Base-by-base conservation (phyloP, 2,329 filamentous ascomycete genomes). In the Aspergillus ochraceus region DNA sequence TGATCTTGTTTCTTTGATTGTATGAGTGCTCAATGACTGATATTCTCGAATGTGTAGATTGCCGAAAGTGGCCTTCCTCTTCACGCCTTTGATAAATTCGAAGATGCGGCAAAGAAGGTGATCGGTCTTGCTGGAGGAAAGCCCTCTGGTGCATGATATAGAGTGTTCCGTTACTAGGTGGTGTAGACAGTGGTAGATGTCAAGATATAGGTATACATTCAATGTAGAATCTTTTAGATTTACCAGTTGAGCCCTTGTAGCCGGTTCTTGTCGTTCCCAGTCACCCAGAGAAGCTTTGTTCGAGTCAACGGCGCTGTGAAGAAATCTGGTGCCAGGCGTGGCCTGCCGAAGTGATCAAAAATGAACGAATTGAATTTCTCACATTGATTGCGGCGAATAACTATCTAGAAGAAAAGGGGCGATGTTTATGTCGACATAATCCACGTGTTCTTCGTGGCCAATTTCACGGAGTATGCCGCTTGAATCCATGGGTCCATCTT, bases 51-150 rank as follows among this genome's bases (percentile, higher is more conserved):
- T 4, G 10, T 30, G 14, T 66, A 83, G 77, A 88, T 93, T 71
- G 81, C 80, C 1, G 82, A 88, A 69, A 91, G 88, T 69, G 86
- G 86, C 1, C 76, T 93, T 67, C 83, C 83, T 36, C 76, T 93
- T 55, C 85, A 86, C 73, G 89, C 88, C 0, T 92, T 87, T 76
- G 89, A 92, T 74, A 86, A 86, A 62, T 92, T 92, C 71, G 87
- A 90, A 62, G 87, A 90, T 71, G 90, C 90, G 0, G 88, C 87
- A 1, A 80, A 79, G 57, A 88, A 89, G 72, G 88, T 85, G 2
- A 85, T 90, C 39, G 82, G 85, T 69, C 72, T 90, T 61, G 83
- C 84, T 2, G 54, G 29, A 9, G 36, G 45, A 2, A 12, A 56
- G 11, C 30, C 47, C 10, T 29, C 14, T 29, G 12, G 36, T 10